These are phyloP conservation scores for Allium fistulosum DNA, from an alignment of 106 monocot genomes.

Conservation along the genomic window DNA sequence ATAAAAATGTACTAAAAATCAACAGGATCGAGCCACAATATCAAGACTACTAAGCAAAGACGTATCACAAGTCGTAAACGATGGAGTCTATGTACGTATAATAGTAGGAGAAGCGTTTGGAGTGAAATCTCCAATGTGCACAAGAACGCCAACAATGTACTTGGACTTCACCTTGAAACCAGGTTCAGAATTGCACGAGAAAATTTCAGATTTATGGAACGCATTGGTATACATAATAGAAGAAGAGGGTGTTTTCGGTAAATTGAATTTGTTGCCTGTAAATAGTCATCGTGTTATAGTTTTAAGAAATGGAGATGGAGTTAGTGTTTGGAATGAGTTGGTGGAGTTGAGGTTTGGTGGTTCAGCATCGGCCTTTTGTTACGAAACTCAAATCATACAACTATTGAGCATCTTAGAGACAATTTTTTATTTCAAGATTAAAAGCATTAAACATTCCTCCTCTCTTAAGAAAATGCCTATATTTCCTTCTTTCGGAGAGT, in stretches of 20 bases:
- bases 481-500: no score
- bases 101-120: slow-evolving; percentile 88
- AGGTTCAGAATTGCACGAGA: slow-evolving; percentile 49
- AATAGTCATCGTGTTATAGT: slow-evolving; percentile 46
- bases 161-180: slow-evolving; percentile 83
- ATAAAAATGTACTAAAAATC: no score
- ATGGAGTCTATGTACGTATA: slow-evolving; percentile 66
- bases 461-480: no score
- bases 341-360: background rate
- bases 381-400: no score
- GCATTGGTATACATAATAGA: slow-evolving; percentile 68
- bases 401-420: no score
- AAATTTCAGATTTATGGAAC: slow-evolving; percentile 57
- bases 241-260: slow-evolving; percentile 76
- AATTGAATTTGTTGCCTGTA: slow-evolving; percentile 1
- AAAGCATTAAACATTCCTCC: no score
- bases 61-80: slow-evolving; percentile 38
- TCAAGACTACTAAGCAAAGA: slow-evolving; percentile 79
- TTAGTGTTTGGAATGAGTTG: slow-evolving; percentile 59
- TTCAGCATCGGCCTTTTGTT: no score
- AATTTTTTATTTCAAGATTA: no score
- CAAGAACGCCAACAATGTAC: slow-evolving; percentile 88
- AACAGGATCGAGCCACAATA: slow-evolving; percentile 81
- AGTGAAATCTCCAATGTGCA: slow-evolving; percentile 69
- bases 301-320: slow-evolving; percentile 60